Conservation (phyloP, 1,284 basidiomycete species). For the Pseudozyma sp. region DNA sequence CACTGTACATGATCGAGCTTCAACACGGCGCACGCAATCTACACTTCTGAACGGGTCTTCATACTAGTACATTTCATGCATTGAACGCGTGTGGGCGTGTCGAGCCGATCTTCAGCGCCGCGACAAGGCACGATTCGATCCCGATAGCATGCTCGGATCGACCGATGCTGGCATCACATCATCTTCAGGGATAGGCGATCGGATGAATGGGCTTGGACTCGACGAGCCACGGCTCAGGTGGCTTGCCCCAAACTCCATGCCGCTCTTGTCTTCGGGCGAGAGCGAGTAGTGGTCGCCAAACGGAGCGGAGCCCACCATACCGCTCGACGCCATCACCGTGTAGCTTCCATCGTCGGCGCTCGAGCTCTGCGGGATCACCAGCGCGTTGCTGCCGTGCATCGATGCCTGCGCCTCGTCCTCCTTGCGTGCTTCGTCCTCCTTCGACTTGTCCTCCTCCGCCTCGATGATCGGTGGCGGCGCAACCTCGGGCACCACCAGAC, state of each 20-base stretch:
- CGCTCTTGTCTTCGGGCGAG: constrained; percentile 27
- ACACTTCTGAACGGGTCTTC: not conserved
- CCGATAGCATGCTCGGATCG: constrained; percentile 51
- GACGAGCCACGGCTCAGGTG: constrained; percentile 37
- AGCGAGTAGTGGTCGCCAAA: constrained; percentile 37
- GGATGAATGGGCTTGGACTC: constrained; percentile 51
- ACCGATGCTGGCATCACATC: constrained; percentile 51
- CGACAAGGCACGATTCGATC: constrained; percentile 17
- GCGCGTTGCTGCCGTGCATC: constrained; percentile 50
- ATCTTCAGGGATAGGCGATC: constrained; percentile 43
- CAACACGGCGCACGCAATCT: too few species aligned
- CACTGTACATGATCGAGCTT: too few species aligned
- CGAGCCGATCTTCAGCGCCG: constrained; percentile 19
- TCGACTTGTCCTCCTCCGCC: constrained; percentile 41
- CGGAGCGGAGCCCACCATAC: constrained; percentile 26
- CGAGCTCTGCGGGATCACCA: constrained; percentile 49
- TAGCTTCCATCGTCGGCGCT: constrained; percentile 29
- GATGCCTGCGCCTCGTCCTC: constrained; percentile 44
- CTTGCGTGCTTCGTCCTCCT: constrained; percentile 40
- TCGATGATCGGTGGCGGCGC: constrained; percentile 61
- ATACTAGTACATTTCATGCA: constrained; percentile 30
- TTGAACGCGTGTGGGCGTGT: not conserved
- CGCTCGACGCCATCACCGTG: constrained; percentile 31
- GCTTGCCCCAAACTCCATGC: constrained; percentile 28
- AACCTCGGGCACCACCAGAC: constrained; percentile 63